phyloP scores from a whole-genome alignment of 2,329 filamentous ascomycete species.

The Colletotrichum tropicicola region DNA sequence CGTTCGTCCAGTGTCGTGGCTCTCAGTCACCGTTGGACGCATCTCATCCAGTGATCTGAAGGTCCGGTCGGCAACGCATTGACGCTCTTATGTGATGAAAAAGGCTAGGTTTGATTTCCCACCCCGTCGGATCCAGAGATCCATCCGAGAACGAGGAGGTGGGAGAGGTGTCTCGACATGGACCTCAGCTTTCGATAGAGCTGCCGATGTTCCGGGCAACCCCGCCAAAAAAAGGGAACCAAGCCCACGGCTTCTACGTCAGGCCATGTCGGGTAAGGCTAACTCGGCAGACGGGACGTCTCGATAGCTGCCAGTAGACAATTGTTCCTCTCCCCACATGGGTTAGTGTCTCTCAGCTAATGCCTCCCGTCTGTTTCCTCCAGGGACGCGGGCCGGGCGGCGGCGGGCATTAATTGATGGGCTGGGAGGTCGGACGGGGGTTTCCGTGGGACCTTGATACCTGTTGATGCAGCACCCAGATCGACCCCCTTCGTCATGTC shows the following conservation, averaged over 20 bases:
- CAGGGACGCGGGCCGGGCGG: neutral
- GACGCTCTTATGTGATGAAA: neutral
- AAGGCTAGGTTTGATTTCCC: neutral
- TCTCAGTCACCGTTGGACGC: no score
- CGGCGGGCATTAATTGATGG: neutral
- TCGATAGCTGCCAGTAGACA: neutral
- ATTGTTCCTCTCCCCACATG: neutral
- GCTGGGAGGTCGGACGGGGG: neutral
- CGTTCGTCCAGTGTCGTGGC: no score
- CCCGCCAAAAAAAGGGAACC: constrained; percentile 5
- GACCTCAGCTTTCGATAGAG: neutral
- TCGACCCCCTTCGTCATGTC: neutral
- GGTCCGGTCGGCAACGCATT: no score
- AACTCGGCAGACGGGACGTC: neutral
- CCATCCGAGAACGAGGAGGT: neutral
- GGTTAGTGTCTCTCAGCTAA: neutral
- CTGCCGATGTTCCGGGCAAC: constrained; percentile 21
- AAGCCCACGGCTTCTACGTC: constrained; percentile 8
- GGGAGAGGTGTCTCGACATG: neutral
- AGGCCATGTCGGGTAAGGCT: constrained; percentile 5
- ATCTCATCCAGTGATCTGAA: no score
- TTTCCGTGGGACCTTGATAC: no score
- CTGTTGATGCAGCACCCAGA: no score
- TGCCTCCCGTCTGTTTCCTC: constrained; percentile 6
- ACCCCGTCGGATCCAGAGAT: neutral